Conservation (phyloP, 1,284 basidiomycete species). For the Rhodotorula sp. region DNA sequence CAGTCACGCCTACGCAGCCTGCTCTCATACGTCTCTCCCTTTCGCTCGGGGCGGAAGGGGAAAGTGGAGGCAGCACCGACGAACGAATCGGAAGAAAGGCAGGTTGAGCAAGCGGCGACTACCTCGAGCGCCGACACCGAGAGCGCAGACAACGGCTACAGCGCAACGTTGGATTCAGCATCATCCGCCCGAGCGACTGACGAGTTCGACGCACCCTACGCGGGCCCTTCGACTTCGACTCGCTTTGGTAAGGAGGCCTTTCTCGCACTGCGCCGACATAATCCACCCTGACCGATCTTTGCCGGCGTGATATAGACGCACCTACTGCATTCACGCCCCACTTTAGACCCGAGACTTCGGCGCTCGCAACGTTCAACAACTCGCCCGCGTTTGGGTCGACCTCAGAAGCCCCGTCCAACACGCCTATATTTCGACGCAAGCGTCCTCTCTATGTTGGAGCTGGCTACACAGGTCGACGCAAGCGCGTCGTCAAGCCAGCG, state of each 20-base stretch:
- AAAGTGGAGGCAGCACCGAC: no score
- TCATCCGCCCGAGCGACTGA: slow-evolving; percentile 11
- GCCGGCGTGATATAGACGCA: not conserved
- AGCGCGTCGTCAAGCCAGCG: slow-evolving; percentile 9
- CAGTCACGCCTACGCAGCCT: slow-evolving; percentile 28
- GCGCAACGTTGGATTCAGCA: slow-evolving; percentile 32
- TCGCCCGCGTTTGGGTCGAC: not conserved
- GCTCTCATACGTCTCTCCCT: slow-evolving; percentile 32
- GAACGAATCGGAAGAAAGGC: not conserved
- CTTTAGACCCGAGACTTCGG: slow-evolving; percentile 8
- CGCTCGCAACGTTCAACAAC: not conserved
- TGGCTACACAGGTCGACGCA: slow-evolving; percentile 32
- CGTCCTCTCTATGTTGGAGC: slow-evolving; percentile 39
- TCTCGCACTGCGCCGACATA: no score
- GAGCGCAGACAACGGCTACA: slow-evolving; percentile 28
- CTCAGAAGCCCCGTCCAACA: not conserved
- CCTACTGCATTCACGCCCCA: slow-evolving; percentile 40
- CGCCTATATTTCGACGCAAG: slow-evolving; percentile 9
- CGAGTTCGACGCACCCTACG: no score
- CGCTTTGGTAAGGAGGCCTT: no score
- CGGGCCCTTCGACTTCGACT: no score
- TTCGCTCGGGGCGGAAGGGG: slow-evolving; percentile 15
- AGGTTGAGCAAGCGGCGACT: not conserved
- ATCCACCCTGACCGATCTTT: no score
- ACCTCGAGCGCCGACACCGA: slow-evolving; percentile 14